Base-by-base conservation (phyloP, 768 basidiomycete genomes). In the Amanita rubescens region DNA sequence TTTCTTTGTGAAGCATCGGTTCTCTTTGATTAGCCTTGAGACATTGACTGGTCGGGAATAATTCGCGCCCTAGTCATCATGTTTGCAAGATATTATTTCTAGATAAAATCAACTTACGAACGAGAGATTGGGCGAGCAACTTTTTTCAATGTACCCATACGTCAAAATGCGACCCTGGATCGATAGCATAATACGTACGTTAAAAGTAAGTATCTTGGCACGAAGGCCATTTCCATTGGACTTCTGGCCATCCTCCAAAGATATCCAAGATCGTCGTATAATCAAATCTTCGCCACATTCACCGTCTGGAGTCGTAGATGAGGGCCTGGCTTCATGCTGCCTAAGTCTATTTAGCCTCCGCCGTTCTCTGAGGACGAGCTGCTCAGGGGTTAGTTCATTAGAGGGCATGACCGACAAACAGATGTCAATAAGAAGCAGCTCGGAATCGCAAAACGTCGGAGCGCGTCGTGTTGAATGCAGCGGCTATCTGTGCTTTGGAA, bases 41-140 rank as follows among this genome's bases (percentile, higher is more conserved):
- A 62, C 90, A 93, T 62, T 89, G 81, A 59, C 88, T 90, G n/a
- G 76, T 82, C 1, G 91, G 90, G 60, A 93, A 92, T 51, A 93
- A 71, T 41, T 88, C 82, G 32, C 90, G 79, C 39, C 90, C 89
- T 91, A 19, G 15, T 5, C 48, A 11, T 27, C 6, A 14, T 46
- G 32, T 25, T 24, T 35, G 57, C 3, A 17, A 45, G 39, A 12
- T 15, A 43, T 22, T 14, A 19, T 14, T 7, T 15, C 46, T 30
- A 34, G 35, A 5, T 14, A 46, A 8, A 38, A 20, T 14, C 47
- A 35, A 81, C 87, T 70, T 69, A 90, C 90, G 83, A 61, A 92
- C 80, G 54, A 93, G 74, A 59, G 76, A 80, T 66, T 91, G 89
- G 0, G 89, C 90, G 24, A 92, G 76, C 45, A 90, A 66, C 88